Percentiles rank a stretch among this genome's conserved stretches.
Evolutionary conservation across 306 rosid genomes (phyloP).

Genomic region (Castanopsis chinensis): DNA sequence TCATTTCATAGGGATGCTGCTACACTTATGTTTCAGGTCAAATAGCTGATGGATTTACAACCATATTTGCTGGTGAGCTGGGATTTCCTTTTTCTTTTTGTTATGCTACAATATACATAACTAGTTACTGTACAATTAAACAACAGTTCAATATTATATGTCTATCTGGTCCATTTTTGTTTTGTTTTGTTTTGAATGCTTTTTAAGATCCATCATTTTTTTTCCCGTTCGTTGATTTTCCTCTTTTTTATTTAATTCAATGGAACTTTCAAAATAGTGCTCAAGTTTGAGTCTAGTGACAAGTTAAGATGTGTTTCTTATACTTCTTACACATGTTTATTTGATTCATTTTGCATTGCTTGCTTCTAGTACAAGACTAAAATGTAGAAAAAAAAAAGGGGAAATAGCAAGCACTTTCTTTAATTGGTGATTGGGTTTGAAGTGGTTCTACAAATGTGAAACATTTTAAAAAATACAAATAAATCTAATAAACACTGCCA

Average conservation of each 20-base stretch:
- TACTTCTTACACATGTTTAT: neutral
- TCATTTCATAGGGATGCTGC: constrained; percentile 72
- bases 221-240: neutral
- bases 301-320: neutral
- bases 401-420: too few relatives aligned
- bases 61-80: constrained; percentile 95
- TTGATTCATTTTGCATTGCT: neutral
- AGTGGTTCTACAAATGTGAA: too few relatives aligned
- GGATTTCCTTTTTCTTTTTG: constrained; percentile 25
- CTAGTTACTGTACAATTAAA: neutral
- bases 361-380: neutral
- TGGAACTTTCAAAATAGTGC: neutral
- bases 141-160: neutral
- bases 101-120: neutral
- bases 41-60: constrained; percentile 85
- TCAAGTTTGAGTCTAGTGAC: neutral
- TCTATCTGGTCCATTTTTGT: too few relatives aligned
- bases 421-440: too few relatives aligned
- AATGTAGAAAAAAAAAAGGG: too few relatives aligned
- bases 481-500: neutral
- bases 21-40: constrained; percentile 92
- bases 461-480: too few relatives aligned
- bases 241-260: neutral
- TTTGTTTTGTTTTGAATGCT: too few relatives aligned
- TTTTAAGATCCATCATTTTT: too few relatives aligned